phyloP scores from a whole-genome alignment of 805 yeast species.

The Cephaloascus fragrans region DNA sequence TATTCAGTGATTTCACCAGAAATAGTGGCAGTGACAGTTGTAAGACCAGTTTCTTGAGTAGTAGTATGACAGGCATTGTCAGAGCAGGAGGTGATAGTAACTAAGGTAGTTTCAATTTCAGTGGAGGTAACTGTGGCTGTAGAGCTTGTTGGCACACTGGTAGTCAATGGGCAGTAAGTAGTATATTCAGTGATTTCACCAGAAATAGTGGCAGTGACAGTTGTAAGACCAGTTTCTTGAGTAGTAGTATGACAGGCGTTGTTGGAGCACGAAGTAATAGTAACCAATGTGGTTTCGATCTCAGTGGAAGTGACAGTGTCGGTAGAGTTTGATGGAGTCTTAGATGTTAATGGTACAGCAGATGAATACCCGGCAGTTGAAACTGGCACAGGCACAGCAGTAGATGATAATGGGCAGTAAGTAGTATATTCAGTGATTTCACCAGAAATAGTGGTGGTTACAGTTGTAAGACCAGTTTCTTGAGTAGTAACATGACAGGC shows the following conservation, averaged over 20 bases:
- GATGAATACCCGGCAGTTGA: no score
- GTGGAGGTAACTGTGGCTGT: constrained; percentile 3
- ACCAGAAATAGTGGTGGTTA: constrained; percentile 13
- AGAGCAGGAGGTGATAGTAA: constrained; percentile 12
- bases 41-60: constrained; percentile 8
- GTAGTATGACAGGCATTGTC: constrained; percentile 8
- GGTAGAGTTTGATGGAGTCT: constrained; percentile 1
- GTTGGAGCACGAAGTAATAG: constrained; percentile 11
- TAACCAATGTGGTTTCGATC: constrained; percentile 7
- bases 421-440: constrained; percentile 14
- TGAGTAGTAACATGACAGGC: constrained; percentile 8
- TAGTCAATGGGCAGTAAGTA: constrained; percentile 14
- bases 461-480: constrained; percentile 9
- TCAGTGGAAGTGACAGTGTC: constrained; percentile 4
- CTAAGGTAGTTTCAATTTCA: constrained; percentile 7
- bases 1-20: constrained; percentile 12
- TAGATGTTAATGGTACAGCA: no score
- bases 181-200: constrained; percentile 14
- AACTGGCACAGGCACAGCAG: not conserved
- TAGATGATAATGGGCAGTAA: constrained; percentile 12
- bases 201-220: constrained; percentile 11
- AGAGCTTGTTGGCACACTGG: no score
- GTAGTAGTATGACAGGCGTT: constrained; percentile 8
- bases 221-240: constrained; percentile 9
- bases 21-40: constrained; percentile 11